A percentile compares a stretch with the other conserved stretches of the same genome.
phyloP scores from a whole-genome alignment of 768 basidiomycete species.

The Chalciporus pseudorubinellus region DNA sequence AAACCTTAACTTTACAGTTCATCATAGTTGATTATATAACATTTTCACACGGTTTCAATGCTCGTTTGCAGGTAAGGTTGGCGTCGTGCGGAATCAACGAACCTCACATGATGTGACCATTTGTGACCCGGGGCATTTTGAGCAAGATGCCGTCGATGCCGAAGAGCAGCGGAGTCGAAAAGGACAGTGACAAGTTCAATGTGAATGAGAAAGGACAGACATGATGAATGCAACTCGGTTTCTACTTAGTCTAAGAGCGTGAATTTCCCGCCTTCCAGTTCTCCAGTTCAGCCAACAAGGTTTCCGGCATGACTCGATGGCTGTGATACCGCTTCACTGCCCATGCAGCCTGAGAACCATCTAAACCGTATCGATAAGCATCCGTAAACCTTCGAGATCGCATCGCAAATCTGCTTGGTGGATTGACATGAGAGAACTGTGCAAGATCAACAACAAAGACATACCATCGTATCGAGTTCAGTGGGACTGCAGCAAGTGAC shows the following conservation, averaged over 20 bases:
- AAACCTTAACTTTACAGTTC: too few relatives aligned
- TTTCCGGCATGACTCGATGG: constrained; percentile 18
- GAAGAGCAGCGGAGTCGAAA: too few relatives aligned
- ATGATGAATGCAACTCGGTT: too few relatives aligned
- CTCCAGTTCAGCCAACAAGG: too few relatives aligned
- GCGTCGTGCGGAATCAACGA: neutral
- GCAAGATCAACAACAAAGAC: too few relatives aligned
- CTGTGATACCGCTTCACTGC: constrained; percentile 25
- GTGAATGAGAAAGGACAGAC: too few relatives aligned
- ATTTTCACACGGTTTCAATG: too few relatives aligned
- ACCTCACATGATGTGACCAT: constrained; percentile 1
- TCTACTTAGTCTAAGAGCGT: neutral
- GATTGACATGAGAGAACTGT: too few relatives aligned
- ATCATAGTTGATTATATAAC: too few relatives aligned
- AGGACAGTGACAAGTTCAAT: too few relatives aligned
- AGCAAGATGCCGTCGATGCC: neutral
- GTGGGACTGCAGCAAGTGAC: neutral
- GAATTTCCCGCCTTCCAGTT: neutral
- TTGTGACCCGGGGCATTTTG: neutral
- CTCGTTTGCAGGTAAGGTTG: constrained; percentile 2
- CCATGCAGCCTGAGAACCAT: constrained; percentile 12
- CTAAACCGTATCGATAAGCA: constrained; percentile 24
- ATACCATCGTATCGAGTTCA: neutral
- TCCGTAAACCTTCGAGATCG: constrained; percentile 23
- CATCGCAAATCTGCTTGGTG: constrained; percentile 30